Evolutionary conservation across 73 alveolate genomes (phyloP).

Genomic region (Paramecium caudatum): DNA sequence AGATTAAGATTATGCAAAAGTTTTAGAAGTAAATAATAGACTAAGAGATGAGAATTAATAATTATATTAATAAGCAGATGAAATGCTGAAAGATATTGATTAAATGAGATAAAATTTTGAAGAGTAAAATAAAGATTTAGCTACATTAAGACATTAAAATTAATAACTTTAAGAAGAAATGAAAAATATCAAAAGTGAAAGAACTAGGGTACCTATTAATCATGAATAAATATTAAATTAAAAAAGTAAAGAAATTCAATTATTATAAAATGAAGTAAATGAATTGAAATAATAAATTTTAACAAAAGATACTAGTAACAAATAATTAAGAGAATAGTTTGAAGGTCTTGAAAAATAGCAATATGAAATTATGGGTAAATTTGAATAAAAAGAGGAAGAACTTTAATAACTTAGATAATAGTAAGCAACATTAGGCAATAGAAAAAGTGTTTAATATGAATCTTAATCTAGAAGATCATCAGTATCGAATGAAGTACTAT

Average conservation of each 20-base stretch:
- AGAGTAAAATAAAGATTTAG: neutral
- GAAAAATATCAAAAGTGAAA: slow-evolving; percentile 14
- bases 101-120: slow-evolving; percentile 3
- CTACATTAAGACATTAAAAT: neutral
- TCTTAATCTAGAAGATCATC: slow-evolving; percentile 48
- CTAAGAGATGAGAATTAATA: slow-evolving; percentile 31
- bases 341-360: neutral
- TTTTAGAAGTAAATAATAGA: neutral
- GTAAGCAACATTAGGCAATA: neutral
- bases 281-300: neutral
- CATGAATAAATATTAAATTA: slow-evolving; percentile 34
- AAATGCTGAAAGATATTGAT: slow-evolving; percentile 59
- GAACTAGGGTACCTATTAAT: slow-evolving; percentile 1
- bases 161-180: neutral
- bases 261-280: slow-evolving; percentile 30
- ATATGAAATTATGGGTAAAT: slow-evolving; percentile 7
- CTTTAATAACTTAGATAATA: neutral
- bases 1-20: slow-evolving; percentile 15
- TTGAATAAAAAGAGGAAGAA: neutral
- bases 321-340: slow-evolving; percentile 18
- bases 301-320: neutral
- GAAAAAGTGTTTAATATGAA: neutral
- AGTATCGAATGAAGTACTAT: neutral
- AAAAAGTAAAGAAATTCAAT: slow-evolving; percentile 31
- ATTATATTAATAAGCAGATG: slow-evolving; percentile 51